Evolutionary conservation across 1,139 yeast species (phyloP).

Genomic region (Lipomyces yarrowii): DNA sequence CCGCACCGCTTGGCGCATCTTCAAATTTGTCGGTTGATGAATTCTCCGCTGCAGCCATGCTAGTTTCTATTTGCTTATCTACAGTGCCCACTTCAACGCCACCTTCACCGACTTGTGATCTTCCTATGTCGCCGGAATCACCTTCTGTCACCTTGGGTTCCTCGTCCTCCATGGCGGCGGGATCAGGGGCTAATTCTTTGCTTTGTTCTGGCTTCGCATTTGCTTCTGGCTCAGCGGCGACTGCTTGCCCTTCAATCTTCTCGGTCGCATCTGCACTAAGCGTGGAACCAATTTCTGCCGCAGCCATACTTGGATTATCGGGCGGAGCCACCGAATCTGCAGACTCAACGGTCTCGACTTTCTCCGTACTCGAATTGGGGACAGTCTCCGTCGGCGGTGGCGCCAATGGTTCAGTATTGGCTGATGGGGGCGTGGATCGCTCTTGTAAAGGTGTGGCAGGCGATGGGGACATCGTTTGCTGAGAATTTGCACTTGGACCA

Average conservation of each 20-base stretch:
- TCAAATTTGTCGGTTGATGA: slow-evolving; percentile 19
- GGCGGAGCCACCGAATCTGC: slow-evolving; percentile 23
- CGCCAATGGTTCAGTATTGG: neutral
- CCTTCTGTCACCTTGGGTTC: slow-evolving; percentile 17
- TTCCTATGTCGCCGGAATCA: slow-evolving; percentile 17
- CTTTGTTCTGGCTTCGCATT: slow-evolving; percentile 5
- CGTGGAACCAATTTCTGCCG: slow-evolving; percentile 18
- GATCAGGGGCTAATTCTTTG: neutral
- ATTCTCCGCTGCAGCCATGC: neutral
- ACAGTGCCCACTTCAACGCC: neutral
- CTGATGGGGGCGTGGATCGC: neutral
- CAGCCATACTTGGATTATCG: slow-evolving; percentile 12
- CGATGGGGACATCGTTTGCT: neutral
- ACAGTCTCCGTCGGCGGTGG: neutral
- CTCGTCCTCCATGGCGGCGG: neutral
- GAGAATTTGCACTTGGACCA: neutral
- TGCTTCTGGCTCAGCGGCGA: slow-evolving; percentile 21
- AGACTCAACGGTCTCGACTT: neutral
- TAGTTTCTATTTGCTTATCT: neutral
- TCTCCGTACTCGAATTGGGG: neutral
- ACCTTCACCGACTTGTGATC: neutral
- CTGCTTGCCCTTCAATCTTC: neutral
- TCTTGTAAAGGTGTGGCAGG: neutral
- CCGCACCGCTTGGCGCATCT: slow-evolving; percentile 17
- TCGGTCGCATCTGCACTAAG: slow-evolving; percentile 1